Percentiles rank a stretch among this genome's conserved stretches.
Conservation (phyloP, 345 rosid species). For the Pistacia vera region DNA sequence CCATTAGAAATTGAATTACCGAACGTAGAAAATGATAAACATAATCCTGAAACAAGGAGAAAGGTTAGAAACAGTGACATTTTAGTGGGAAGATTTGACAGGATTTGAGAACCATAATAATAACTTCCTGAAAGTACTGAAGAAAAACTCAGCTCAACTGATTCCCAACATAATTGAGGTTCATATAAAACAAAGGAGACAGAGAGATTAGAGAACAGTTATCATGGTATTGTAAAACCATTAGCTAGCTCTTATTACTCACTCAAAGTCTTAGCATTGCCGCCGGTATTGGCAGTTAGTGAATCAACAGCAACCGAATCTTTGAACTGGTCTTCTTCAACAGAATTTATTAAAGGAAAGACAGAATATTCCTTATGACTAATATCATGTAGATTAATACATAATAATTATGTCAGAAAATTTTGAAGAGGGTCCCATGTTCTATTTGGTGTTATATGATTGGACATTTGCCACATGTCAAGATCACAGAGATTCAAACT, state of each 20-base stretch:
- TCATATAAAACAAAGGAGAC: background rate
- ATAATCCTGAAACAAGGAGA: slow-evolving; percentile 8
- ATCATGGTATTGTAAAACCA: background rate
- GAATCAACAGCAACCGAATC: background rate
- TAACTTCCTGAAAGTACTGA: background rate
- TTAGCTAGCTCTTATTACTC: background rate
- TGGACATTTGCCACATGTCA: background rate
- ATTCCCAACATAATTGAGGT: background rate
- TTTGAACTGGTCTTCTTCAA: background rate
- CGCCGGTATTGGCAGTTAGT: slow-evolving; percentile 12
- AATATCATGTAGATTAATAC: too few species aligned
- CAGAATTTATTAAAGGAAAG: too few species aligned
- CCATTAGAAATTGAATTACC: slow-evolving; percentile 1
- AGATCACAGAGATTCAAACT: too few species aligned
- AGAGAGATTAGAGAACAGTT: background rate
- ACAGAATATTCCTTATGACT: too few species aligned
- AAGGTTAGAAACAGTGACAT: slow-evolving; percentile 21
- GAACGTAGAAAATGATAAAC: slow-evolving; percentile 9
- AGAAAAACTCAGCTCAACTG: background rate
- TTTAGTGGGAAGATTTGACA: background rate
- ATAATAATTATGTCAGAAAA: background rate
- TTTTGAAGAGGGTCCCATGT: background rate
- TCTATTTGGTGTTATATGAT: background rate
- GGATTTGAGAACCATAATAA: slow-evolving; percentile 10
- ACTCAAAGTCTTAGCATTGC: background rate